Evolutionary conservation across 108 stramenopile species (phyloP), one percentile per base, ranked within the genome.

Genomic region (Nannochloropsis gaditana): DNA sequence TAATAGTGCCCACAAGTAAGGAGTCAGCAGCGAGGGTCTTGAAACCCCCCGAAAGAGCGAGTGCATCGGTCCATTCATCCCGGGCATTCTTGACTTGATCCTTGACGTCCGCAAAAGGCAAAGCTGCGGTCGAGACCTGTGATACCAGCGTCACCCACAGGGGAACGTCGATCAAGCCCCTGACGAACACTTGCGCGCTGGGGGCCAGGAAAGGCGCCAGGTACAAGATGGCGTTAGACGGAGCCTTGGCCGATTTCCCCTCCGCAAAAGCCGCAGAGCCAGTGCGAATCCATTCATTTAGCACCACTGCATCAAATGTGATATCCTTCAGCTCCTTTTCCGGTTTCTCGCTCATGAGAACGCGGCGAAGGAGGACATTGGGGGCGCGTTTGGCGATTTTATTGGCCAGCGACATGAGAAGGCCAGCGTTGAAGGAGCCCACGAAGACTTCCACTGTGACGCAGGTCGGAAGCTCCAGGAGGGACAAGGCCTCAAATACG

Each of bases 21-120:
- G 59, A 73, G n/a, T 73, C 59, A n/a, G 15, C 19, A 15, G 59
- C 59, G 19, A 6, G 1, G 2, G 59, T n/a, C 59, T 15, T 73
- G 59, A n/a, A 15, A 15, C 59, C 19, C 15, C 59, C 59, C 59
- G 59, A n/a, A n/a, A 73, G 59, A n/a, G 59, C n/a, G 19, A 73
- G 59, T n/a, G 59, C n/a, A n/a, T n/a, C n/a, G 59, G 59, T 73
- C 59, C 59, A 73, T n/a, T 73, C 59, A 15, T 73, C 59, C 59
- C 59, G 59, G 4, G 59, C 59, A 4, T 15, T n/a, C 59, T 73
- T 73, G 59, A 15, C 4, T 6, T n/a, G 15, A n/a, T 6, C 59
- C 59, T 1, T 8, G 59, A 2, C 59, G n/a, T 15, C n/a, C 59
- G 59, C 2, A 15, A 73, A 73, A 73, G 59, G 59, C 59, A 73